Percentiles rank a stretch among this genome's conserved stretches.
Evolutionary conservation across 768 basidiomycete species (phyloP).

Genomic region (Macrolepiota dolichaula): DNA sequence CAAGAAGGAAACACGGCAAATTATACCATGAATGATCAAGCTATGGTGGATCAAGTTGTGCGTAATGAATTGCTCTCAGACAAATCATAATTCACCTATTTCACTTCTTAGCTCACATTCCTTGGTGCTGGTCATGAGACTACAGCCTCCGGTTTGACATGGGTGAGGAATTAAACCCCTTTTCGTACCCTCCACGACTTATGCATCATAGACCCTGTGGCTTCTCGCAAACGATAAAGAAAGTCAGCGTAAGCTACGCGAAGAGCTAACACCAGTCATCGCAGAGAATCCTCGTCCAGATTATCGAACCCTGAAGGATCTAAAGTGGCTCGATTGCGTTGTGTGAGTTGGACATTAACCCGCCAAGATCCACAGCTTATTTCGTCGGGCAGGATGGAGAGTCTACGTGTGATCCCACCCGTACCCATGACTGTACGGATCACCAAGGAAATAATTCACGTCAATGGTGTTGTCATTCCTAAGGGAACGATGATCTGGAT

Average conservation of each 20-base stretch:
- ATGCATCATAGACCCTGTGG: constrained; percentile 41
- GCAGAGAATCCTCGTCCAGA: constrained; percentile 28
- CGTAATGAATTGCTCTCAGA: background rate
- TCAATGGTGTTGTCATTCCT: constrained; percentile 40
- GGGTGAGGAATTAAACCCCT: constrained; percentile 29
- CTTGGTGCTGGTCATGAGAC: constrained; percentile 45
- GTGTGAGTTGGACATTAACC: constrained; percentile 23
- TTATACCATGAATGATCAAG: constrained; percentile 32
- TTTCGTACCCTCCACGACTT: background rate
- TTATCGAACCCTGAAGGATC: constrained; percentile 36
- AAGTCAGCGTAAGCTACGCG: constrained; percentile 47
- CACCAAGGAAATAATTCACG: constrained; percentile 32
- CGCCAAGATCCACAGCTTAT: background rate
- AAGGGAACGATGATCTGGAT: constrained; percentile 41
- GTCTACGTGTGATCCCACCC: constrained; percentile 37
- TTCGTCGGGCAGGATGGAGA: constrained; percentile 30
- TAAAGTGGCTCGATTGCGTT: constrained; percentile 38
- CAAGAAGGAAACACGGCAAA: constrained; percentile 19
- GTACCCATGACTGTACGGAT: constrained; percentile 36
- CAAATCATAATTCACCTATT: background rate
- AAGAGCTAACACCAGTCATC: constrained; percentile 45
- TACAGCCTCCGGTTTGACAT: constrained; percentile 44
- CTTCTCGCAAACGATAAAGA: constrained; percentile 48
- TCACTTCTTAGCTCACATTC: constrained; percentile 36
- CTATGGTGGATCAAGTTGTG: constrained; percentile 39